phyloP scores from a whole-genome alignment of 2,329 filamentous ascomycete genomes.

The Colletotrichum orbiculare region DNA sequence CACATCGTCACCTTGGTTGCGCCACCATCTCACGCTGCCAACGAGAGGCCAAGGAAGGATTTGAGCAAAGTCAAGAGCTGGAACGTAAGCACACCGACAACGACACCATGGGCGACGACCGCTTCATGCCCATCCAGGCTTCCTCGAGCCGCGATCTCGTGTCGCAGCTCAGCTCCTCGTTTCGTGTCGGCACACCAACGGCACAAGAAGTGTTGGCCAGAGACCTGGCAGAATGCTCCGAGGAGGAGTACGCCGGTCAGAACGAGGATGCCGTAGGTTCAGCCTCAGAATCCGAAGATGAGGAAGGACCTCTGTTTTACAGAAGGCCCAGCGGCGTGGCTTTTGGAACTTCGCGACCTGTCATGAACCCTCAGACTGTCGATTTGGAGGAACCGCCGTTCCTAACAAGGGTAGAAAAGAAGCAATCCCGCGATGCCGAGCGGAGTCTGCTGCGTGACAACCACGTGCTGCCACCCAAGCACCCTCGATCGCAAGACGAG shows the following conservation, averaged over 20 bases:
- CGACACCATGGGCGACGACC: conserved; percentile 33
- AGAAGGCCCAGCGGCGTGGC: conserved; percentile 82
- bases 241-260: conserved; percentile 50
- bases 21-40: conserved; percentile 14
- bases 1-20: conserved; percentile 2
- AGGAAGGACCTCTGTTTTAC: conserved; percentile 67
- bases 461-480: conserved; percentile 72
- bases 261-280: conserved; percentile 46
- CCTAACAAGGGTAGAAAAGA: conserved; percentile 66
- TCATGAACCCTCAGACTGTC: conserved; percentile 68
- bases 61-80: background rate
- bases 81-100: background rate
- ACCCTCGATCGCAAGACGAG: conserved; percentile 48
- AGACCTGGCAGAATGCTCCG: conserved; percentile 73
- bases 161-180: conserved; percentile 57
- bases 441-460: conserved; percentile 73
- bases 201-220: conserved; percentile 73
- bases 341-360: conserved; percentile 76
- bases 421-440: conserved; percentile 68
- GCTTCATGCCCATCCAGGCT: conserved; percentile 33
- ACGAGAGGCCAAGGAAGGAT: background rate
- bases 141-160: conserved; percentile 40
- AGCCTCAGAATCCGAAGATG: conserved; percentile 47
- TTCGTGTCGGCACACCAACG: conserved; percentile 71
- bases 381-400: conserved; percentile 52